Percentiles rank a stretch among this genome's conserved stretches.
These are phyloP conservation scores for Aspergillus intermedius DNA, from an alignment of 2,329 filamentous ascomycete genomes.

Conservation along the genomic window DNA sequence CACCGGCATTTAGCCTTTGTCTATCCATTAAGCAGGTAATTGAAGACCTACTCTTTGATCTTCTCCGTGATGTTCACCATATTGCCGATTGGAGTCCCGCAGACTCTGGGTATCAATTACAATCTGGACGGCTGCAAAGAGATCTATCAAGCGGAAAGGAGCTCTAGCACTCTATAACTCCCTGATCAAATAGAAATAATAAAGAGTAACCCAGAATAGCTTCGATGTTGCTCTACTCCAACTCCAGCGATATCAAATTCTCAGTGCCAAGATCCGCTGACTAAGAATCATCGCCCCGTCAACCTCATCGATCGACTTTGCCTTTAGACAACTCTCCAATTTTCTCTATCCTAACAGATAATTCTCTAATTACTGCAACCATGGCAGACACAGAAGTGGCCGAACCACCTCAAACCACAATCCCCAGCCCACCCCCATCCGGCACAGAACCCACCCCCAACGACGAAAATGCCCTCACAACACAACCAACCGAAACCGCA, in stretches of 20 bases:
- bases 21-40: neutral
- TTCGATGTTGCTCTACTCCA: neutral
- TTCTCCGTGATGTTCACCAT: constrained; percentile 99
- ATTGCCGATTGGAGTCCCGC: constrained; percentile 29
- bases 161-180: neutral
- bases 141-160: too few species aligned
- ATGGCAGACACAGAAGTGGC: constrained; percentile 25
- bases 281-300: constrained; percentile 1
- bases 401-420: constrained; percentile 40
- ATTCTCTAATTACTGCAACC: constrained; percentile 1
- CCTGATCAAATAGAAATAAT: neutral
- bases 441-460: constrained; percentile 34
- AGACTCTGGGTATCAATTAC: constrained; percentile 9
- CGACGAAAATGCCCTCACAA: constrained; percentile 15
- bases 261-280: constrained; percentile 6
- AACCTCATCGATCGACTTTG: constrained; percentile 1
- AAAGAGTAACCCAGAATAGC: too few species aligned
- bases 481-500: constrained; percentile 11
- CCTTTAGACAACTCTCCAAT: constrained; percentile 3
- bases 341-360: too few species aligned
- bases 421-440: constrained; percentile 43
- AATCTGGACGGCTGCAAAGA: neutral
- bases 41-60: constrained; percentile 78
- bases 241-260: constrained; percentile 10
- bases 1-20: neutral